Percentiles rank a stretch among this genome's conserved stretches.
Conservation (phyloP, 2,329 filamentous ascomycete genomes). For the Thermothelomyces thermophilus region DNA sequence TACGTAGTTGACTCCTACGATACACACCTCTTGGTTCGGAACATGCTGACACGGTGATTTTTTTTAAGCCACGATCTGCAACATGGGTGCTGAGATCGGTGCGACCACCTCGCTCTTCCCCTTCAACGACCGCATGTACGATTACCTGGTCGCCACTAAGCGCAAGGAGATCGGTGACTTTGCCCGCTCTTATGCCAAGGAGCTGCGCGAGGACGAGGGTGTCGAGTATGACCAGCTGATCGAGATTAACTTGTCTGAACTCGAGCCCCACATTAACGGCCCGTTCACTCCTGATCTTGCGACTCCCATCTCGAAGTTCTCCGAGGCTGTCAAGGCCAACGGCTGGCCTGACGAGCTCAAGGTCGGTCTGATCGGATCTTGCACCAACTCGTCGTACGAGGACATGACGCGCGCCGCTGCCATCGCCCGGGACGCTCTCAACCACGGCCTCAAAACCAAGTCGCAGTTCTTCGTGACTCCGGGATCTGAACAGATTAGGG, state of each 20-base stretch:
- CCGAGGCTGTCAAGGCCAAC: conserved; percentile 87
- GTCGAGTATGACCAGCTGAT: conserved; percentile 94
- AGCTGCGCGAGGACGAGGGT: conserved; percentile 81
- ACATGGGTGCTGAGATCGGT: conserved; percentile 55
- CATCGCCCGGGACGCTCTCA: conserved; percentile 83
- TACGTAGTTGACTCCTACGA: not conserved
- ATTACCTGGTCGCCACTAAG: conserved; percentile 90
- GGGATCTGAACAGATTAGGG: conserved; percentile 93
- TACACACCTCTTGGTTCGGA: not conserved
- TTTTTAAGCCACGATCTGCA: not conserved
- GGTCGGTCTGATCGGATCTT: conserved; percentile 94
- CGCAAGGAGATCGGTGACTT: conserved; percentile 86
- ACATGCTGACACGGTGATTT: not conserved
- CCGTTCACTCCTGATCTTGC: conserved; percentile 98
- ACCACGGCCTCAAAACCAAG: conserved; percentile 92
- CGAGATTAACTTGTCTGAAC: conserved; percentile 88
- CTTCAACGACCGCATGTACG: conserved; percentile 97
- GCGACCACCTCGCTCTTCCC: conserved; percentile 94
- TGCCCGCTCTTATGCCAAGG: conserved; percentile 72
- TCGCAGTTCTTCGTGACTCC: conserved; percentile 90
- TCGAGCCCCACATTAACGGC: conserved; percentile 98
- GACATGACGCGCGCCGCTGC: conserved; percentile 93
- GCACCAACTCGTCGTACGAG: conserved; percentile 83
- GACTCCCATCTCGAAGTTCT: conserved; percentile 96
- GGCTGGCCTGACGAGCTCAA: conserved; percentile 95